Base-by-base conservation (phyloP, 1,284 basidiomycete species). In the Leccinum angustisporum region DNA sequence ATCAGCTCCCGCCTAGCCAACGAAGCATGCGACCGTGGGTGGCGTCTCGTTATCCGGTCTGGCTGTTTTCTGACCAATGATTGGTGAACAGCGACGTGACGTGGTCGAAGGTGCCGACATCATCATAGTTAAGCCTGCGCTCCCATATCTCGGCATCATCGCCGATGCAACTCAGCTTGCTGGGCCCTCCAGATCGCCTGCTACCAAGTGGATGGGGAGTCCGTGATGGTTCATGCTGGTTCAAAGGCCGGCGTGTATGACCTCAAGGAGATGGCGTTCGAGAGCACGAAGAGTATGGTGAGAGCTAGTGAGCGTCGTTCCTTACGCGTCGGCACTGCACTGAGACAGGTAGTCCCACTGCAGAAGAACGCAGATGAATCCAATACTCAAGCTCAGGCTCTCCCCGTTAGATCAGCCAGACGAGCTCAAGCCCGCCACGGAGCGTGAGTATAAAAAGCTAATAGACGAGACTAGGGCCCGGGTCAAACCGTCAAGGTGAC, bases 171-270 rank as follows among this genome's bases (percentile, higher is more conserved):
- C 91, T 1, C 78, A 89, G 66, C 81, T 98, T 48, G 91, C 92
- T 1, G 86, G 87, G 88, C 97, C 74, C 88, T 94, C 70, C 96
- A 95, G 1, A 81, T 97, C 30, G 30, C 30, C 30, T 31, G 30
- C 71, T 99, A 99, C 77, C 94, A 96, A 78, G 95, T 97, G 56
- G 95, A 92, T 60, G 97, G 97, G 10, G 97, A 99, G 76, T 99
- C 92, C 70, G 95, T 97, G 5, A 98, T 98, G 95, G 82, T 99
- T 30, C 88, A 92, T 61, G 97, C 97, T 0, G 97, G 95, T 34
- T 97, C 97, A 6, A 82, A 83, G 14, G 94, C 95, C 4, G 97
- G 97, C 11, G 91, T 99, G 14, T 98, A 97, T 73, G 92, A 94
- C 63, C 79, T 99, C 62, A 88, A 86, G 65, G 85, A 86, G 33